Evolutionary conservation across 176 grass and related monocot species (phyloP).

Genomic region (Triticum turgidum): DNA sequence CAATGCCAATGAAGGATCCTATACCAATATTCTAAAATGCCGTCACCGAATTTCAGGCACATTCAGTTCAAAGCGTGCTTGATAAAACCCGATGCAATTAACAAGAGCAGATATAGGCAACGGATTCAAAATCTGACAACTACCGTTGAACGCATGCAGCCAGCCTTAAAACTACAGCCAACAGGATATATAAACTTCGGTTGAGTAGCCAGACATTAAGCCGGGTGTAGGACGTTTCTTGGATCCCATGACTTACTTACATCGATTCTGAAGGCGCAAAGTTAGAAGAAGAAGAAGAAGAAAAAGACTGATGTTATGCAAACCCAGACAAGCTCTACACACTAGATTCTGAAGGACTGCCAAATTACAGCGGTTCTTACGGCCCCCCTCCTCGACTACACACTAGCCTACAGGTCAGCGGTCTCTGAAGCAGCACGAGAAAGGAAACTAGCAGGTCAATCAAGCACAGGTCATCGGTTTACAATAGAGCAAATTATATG

Average conservation of each 20-base stretch:
- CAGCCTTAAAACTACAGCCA: not conserved
- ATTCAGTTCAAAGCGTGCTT: not conserved
- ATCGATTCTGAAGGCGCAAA: not conserved
- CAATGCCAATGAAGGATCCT: not conserved
- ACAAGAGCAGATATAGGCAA: not conserved
- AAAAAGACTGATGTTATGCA: not conserved
- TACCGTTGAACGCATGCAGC: no score
- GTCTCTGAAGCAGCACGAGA: not conserved
- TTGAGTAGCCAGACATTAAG: not conserved
- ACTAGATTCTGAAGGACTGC: slow-evolving; percentile 7
- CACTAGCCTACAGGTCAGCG: slow-evolving; percentile 31
- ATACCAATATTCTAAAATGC: no score
- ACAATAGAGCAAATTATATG: slow-evolving; percentile 33
- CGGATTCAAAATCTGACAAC: not conserved
- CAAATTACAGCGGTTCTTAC: not conserved
- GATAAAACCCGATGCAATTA: not conserved
- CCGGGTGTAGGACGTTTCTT: not conserved
- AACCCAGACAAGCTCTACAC: slow-evolving; percentile 36
- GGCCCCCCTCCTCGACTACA: slow-evolving; percentile 11
- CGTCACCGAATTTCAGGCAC: not conserved
- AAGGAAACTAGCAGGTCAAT: slow-evolving; percentile 13
- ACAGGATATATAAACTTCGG: not conserved
- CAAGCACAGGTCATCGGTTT: slow-evolving; percentile 25
- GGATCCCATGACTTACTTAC: not conserved
- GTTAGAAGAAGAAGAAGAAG: not conserved